Percentiles rank a stretch among this genome's conserved stretches.
Conservation (phyloP, 1,139 yeast genomes). For the Oligophagozyma castellii region DNA sequence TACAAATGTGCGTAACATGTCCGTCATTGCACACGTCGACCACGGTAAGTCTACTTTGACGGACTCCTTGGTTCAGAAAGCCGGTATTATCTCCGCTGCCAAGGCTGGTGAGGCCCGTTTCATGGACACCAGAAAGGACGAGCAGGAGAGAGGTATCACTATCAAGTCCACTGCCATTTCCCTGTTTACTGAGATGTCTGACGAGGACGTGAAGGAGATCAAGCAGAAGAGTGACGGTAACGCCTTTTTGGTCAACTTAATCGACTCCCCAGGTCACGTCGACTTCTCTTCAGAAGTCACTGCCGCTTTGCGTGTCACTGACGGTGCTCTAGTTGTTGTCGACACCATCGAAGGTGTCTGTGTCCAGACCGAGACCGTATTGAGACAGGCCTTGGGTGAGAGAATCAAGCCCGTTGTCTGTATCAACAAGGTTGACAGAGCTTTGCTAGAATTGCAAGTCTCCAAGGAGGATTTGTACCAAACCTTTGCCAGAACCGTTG, state of each 20-base stretch:
- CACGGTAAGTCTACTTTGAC: slow-evolving; percentile 99
- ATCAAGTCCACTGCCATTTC: slow-evolving; percentile 98
- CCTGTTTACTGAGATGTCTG: slow-evolving; percentile 77
- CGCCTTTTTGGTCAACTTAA: slow-evolving; percentile 93
- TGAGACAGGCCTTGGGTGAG: slow-evolving; percentile 99
- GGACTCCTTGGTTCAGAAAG: slow-evolving; percentile 96
- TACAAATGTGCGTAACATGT: slow-evolving; percentile 99
- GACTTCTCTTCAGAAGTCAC: slow-evolving; percentile 99
- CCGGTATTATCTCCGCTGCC: slow-evolving; percentile 99
- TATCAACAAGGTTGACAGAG: slow-evolving; percentile 99
- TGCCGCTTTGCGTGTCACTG: slow-evolving; percentile 99
- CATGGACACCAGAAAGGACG: slow-evolving; percentile 99
- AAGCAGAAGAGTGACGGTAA: slow-evolving; percentile 89
- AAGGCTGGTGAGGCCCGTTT: slow-evolving; percentile 99
- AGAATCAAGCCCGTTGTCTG: slow-evolving; percentile 98
- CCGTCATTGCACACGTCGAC: slow-evolving; percentile 99
- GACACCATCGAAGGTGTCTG: slow-evolving; percentile 99
- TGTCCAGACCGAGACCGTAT: slow-evolving; percentile 99
- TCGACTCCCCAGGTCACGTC: slow-evolving; percentile 99
- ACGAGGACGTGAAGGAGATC: slow-evolving; percentile 90
- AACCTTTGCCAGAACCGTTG: slow-evolving; percentile 97
- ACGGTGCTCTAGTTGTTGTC: slow-evolving; percentile 99
- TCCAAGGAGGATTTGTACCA: slow-evolving; percentile 98
- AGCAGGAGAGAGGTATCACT: slow-evolving; percentile 98
- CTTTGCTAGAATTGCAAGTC: slow-evolving; percentile 96